Evolutionary conservation across 1,284 basidiomycete genomes (phyloP).

Genomic region (Peniophora sp.): DNA sequence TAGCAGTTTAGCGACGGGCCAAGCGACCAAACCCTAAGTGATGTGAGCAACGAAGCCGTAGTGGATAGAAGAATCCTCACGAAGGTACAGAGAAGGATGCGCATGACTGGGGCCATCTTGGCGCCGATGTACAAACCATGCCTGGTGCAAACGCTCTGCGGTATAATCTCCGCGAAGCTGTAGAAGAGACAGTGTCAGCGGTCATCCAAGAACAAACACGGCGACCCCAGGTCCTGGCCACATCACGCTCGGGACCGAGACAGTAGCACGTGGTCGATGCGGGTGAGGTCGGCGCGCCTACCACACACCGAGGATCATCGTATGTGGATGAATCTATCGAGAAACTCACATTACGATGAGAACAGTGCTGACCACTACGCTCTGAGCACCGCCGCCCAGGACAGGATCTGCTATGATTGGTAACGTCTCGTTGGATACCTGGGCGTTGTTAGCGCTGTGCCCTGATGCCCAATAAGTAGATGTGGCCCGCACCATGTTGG

Average conservation of each 20-base stretch:
- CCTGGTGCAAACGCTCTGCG: constrained; percentile 84
- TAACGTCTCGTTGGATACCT: constrained; percentile 73
- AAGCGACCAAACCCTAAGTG: constrained; percentile 64
- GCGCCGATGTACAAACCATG: constrained; percentile 91
- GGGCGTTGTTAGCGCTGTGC: too few relatives aligned
- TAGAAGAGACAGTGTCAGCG: background rate
- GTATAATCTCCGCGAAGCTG: constrained; percentile 89
- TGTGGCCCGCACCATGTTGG: constrained; percentile 64
- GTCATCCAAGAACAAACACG: background rate
- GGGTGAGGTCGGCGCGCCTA: constrained; percentile 10
- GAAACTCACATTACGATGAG: constrained; percentile 79
- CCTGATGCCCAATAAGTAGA: too few relatives aligned
- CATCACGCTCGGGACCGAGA: background rate
- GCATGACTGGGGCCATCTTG: constrained; percentile 78
- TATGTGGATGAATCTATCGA: background rate
- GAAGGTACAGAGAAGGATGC: constrained; percentile 59
- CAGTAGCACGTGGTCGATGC: constrained; percentile 1
- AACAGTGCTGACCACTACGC: constrained; percentile 78
- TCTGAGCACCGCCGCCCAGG: constrained; percentile 77
- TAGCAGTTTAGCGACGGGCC: constrained; percentile 70
- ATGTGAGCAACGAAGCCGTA: background rate
- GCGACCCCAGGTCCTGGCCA: constrained; percentile 5
- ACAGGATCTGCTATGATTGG: constrained; percentile 88
- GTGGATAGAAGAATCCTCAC: constrained; percentile 24
- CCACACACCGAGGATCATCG: background rate